Percentiles rank a stretch among this genome's conserved stretches.
phyloP scores from a whole-genome alignment of 768 basidiomycete genomes.

The Tylopilus sp. region DNA sequence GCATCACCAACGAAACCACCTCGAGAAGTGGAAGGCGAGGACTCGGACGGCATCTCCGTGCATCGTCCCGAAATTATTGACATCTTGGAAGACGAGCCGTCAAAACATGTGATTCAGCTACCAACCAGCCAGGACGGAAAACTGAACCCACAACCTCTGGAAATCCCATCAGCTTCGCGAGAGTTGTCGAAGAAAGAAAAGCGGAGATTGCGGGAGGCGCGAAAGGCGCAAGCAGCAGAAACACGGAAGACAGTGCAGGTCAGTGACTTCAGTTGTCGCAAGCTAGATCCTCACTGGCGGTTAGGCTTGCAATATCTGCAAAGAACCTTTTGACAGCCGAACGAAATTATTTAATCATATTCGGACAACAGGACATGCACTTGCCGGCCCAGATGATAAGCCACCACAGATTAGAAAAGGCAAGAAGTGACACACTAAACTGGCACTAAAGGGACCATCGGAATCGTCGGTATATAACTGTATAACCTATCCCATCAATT shows the following conservation, averaged over 20 bases:
- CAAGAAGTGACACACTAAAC: conserved; percentile 15
- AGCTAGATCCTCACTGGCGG: conserved; percentile 6
- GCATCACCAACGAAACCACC: conserved; percentile 17
- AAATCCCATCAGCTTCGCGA: conserved; percentile 5
- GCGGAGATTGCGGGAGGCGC: conserved; percentile 71
- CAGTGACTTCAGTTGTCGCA: conserved; percentile 1
- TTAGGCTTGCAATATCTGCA: conserved; percentile 67
- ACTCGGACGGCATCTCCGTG: neutral
- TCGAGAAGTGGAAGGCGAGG: neutral
- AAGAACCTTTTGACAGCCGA: conserved; percentile 56
- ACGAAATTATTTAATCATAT: conserved; percentile 78
- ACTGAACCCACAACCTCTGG: neutral
- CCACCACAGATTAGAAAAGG: conserved; percentile 33
- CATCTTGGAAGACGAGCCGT: conserved; percentile 5
- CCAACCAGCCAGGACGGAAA: conserved; percentile 5
- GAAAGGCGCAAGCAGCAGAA: conserved; percentile 43
- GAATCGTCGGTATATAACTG: neutral
- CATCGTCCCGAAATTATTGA: neutral
- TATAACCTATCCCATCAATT: conserved; percentile 74
- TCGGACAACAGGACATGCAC: conserved; percentile 66
- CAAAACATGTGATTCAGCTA: conserved; percentile 4
- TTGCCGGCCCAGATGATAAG: conserved; percentile 37
- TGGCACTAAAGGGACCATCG: conserved; percentile 1
- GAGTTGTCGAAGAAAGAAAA: conserved; percentile 77
- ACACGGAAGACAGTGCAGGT: conserved; percentile 5